Base-by-base conservation (phyloP, 1,284 basidiomycete genomes). In the Fomitopsis schrenkii region DNA sequence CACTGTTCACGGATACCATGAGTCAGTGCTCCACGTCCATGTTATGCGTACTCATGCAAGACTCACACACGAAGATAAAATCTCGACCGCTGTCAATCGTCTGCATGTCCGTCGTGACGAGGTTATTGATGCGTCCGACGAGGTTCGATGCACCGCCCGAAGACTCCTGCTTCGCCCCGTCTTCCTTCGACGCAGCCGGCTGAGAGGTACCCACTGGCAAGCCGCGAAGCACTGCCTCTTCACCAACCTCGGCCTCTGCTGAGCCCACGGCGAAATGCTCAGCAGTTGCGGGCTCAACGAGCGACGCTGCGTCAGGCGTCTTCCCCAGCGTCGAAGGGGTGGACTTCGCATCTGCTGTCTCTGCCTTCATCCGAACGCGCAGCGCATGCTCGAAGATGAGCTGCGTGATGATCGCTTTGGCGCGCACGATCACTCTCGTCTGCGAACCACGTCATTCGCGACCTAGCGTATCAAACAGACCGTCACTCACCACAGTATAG, bases 321-420 rank as follows among this genome's bases (percentile, higher is more conserved):
- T 58, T 59, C 2, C 61, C 64, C 4, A 63, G 66, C 5, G 64
- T 67, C 2, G 68, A 62, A 22, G 63, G 66, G n/a, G 59, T 69
- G 45, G 63, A 63, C 38, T 26, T 59, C 9, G 70, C 60, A 33
- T 72, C 69, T 2, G 68, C 57, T 0, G 74, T 71, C 65, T 84
- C 81, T 2, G 83, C 79, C 66, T 85, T 85, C 74, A 90, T 79
- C 19, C 89, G 80, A 45, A 91, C 83, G 42, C 88, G 81, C 3
- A 91, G 76, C 1, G 87, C 77, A 66, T 91, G 89, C 62, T 90
- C 86, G 68, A 91, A 90, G 6, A 91, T 74, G 4, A 91, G 79
- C 65, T 90, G 83, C 0, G 88, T 90, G 57, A 91, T 75, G 57
- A 93, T 80, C 2, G 80, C 80, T 70, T 91, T 86, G 7, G 75